Evolutionary conservation across 768 basidiomycete species (phyloP), one percentile per base, ranked within the genome.

Genomic region (Hysterangium stoloniferum): DNA sequence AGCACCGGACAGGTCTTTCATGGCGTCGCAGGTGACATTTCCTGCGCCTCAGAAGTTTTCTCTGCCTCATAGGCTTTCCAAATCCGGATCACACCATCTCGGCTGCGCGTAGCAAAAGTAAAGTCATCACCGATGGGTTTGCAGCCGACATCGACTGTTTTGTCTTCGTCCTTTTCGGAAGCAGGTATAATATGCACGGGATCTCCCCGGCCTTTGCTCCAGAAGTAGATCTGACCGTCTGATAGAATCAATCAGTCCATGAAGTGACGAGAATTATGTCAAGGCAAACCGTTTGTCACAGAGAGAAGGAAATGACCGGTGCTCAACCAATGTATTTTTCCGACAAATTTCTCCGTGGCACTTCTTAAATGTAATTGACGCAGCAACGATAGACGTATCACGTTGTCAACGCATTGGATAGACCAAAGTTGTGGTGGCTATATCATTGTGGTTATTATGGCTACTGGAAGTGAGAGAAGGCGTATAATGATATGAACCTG

Each of bases 71-170:
- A 31, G 6, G 44, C 22, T 12, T 45, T 45, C 44, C 44, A 45
- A 15, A 45, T 45, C 27, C 44, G 44, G 17, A 45, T 19, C 22
- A 2, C 20, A 45, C 44, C 44, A 22, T 45, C 44, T 45, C 33
- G 44, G 33, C 29, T 45, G 6, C 44, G 8, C 33, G 44, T 45
- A 19, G 44, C 44, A 20, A 45, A 45, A n/a, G 19, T 31, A 19
- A 45, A 45, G 27, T 45, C n/a, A 19, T 45, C 44, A 12, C 44
- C n/a, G 29, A n/a, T 27, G 29, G 22, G 28, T 11, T 32, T 29
- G 20, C 29, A 33, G 4, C 28, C 24, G 22, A 45, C 27, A 13
- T 45, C 22, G 12, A 45, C 7, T 1, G 44, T 27, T 31, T 31
- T 29, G 29, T 45, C 28, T 2, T 31, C 19, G n/a, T 45, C 44